Base-by-base conservation (phyloP, 352 stramenopile species). In the Thalassiosira mediterranea region DNA sequence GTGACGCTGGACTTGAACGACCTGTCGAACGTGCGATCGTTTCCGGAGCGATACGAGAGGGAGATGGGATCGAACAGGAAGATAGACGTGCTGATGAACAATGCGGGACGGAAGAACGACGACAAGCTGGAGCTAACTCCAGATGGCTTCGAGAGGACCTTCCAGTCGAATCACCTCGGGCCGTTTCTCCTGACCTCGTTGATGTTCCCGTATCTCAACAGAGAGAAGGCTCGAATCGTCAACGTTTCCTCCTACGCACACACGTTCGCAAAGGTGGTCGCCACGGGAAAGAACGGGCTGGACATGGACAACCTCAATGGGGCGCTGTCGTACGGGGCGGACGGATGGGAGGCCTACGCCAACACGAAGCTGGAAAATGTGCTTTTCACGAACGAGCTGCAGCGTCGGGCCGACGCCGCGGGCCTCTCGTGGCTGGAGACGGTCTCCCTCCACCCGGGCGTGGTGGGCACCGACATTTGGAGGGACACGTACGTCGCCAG, bases 81-180 rank as follows among this genome's bases (percentile, higher is more conserved):
- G 47, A 78, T 95, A 52, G 80, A 94, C 77, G 88, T 93, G n/a
- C 64, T 95, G 1, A 67, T 93, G 31, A 94, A 94, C 74, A 95
- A 95, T 69, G 88, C 88, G 4, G 90, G 91, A 25, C 76, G 91
- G 11, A 93, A 92, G 83, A 29, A 8, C 17, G 19, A 46, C 17
- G 13, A 21, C 40, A 5, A 59, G 7, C 32, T 29, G 13, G 40
- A 81, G 47, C 60, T 73, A 10, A 84, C 69, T 11, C 31, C 54
- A 51, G 74, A 87, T 73, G 67, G 64, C 10, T 62, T 82, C n/a
- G 79, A 87, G 44, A 11, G 58, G 21, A 87, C 79, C 5, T 81
- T 84, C 29, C 74, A 84, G 49, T 76, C 75, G 2, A 87, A 87
- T 74, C 70, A 87, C 52, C 42, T 87, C 15, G 68, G 62, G 13